Base-by-base conservation (phyloP, 1,284 basidiomycete species). In the Schizophyllum commune region DNA sequence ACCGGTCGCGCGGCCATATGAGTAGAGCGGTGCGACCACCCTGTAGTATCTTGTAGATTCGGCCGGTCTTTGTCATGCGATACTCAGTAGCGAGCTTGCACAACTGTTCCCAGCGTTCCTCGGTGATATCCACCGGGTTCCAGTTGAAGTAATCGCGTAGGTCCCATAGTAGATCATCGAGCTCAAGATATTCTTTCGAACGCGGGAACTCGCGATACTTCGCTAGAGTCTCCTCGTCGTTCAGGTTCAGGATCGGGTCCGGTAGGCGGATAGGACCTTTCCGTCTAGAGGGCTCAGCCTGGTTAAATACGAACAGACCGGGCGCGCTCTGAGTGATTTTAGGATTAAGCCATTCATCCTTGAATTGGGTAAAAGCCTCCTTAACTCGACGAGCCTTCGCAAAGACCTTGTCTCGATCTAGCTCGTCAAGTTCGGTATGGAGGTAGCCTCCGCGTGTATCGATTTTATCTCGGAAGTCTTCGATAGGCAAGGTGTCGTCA, bases 401-500 rank as follows among this genome's bases (percentile, higher is more conserved):
- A 27, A 57, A 9, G n/a, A 4, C 13, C 52, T 15, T 21, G 9
- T 32, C 15, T 20, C 32, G 59, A 2, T 55, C 52, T 6, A 13
- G 27, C 21, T 54, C 34, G 9, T 19, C n/a, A 9, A 59, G 56
- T 17, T 47, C 39, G 34, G n/a, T 8, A 4, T 32, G 64, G 32
- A 61, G 39, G 34, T 55, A 64, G 1, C 62, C 62, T 27, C 58
- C 60, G 1, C 60, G 27, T 0, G 47, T 52, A 63, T 61, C 60
- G 62, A 66, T 60, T 47, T 59, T 63, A 8, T 65, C 61, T 22
- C 64, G 54, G 57, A 66, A 63, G 19, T 63, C 62, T 13, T 64
- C 68, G 5, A 65, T 27, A 8, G 65, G 52, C 13, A 65, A 56
- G 5, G 63, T 59, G 60, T 60, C 58, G 15, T 56, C 55, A 5